Evolutionary conservation across 257 asterid species (phyloP), one percentile per base, ranked within the genome.

Genomic region (Marsdenia floribunda): DNA sequence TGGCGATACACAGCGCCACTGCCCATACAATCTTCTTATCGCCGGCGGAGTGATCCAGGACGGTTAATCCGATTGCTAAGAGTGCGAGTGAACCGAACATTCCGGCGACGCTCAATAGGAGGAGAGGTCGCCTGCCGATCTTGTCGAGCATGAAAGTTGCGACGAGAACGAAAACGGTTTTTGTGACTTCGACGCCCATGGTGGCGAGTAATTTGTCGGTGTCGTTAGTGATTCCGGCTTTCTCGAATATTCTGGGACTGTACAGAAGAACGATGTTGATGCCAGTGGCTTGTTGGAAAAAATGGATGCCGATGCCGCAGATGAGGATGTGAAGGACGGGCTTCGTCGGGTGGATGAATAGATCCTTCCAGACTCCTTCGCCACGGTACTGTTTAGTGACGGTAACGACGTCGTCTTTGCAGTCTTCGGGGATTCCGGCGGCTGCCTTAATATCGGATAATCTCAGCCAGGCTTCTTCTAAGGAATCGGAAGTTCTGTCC

Each of bases 231-330:
- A 42, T 42, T 73, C 93, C 96, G 0, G 96, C 96, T 50, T 68
- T 84, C 15, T 70, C 77, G 53, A 89, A 91, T 0, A 91, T 91
- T 0, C 67, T 80, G 0, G 96, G 91, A 9, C 96, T 88, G 79
- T 91, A 91, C 5, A 89, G 60, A 22, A 89, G 93, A 22, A 91
- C 91, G 13, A 96, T 82, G 68, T 91, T 96, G 15, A 91, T 89
- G 26, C 97, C 97, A 68, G 88, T 86, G 1, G 89, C 84, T 68
- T 91, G 97, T 18, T 91, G 97, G 81, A 86, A 91, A 67, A 89
- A 84, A n/a, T 91, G 93, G 4, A 91, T 81, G 10, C 97, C 96
- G 2, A 86, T 77, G 46, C 83, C 89, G 76, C 90, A 85, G 4
- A 89, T 75, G 42, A 89, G 69, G 6, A 89, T 87, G 80, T 91